phyloP scores from a whole-genome alignment of 805 yeast species.

The Jamesozyma gamospora region DNA sequence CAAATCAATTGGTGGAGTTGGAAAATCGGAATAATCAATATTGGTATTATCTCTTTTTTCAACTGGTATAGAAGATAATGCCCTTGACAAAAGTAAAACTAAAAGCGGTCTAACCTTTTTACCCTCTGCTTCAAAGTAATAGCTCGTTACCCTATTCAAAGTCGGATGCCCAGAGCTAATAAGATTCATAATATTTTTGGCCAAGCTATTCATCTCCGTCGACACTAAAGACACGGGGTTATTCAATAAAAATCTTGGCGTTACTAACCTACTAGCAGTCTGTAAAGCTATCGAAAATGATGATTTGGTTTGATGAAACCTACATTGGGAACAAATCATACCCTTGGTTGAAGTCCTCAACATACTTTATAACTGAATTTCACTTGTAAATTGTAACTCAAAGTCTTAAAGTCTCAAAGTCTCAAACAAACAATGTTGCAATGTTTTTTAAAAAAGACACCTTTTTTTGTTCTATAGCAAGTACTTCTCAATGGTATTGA shows the following conservation, averaged over 20 bases:
- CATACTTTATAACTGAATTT: background rate
- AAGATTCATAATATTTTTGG: constrained; percentile 73
- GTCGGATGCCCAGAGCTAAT: constrained; percentile 94
- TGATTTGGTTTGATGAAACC: constrained; percentile 18
- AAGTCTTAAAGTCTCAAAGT: background rate
- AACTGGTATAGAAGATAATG: constrained; percentile 64
- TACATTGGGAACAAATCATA: background rate
- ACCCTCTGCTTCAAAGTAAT: constrained; percentile 93
- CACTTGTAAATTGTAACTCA: background rate
- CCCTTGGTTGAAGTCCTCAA: background rate
- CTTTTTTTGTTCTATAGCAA: no score
- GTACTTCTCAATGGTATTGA: no score
- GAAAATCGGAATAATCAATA: constrained; percentile 56
- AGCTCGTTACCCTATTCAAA: constrained; percentile 81
- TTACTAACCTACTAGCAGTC: constrained; percentile 65
- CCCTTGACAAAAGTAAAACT: constrained; percentile 73
- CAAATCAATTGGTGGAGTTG: constrained; percentile 8
- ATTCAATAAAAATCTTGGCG: constrained; percentile 45
- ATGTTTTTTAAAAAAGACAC: no score
- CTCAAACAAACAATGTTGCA: background rate
- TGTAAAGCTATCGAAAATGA: constrained; percentile 49
- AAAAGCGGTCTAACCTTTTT: constrained; percentile 89
- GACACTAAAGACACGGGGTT: constrained; percentile 91
- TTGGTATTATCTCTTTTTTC: constrained; percentile 52
- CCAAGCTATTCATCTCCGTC: constrained; percentile 83